Evolutionary conservation across 2,329 filamentous ascomycete species (phyloP), one percentile per base, ranked within the genome.

Genomic region (Verticillium zaregamsianum): DNA sequence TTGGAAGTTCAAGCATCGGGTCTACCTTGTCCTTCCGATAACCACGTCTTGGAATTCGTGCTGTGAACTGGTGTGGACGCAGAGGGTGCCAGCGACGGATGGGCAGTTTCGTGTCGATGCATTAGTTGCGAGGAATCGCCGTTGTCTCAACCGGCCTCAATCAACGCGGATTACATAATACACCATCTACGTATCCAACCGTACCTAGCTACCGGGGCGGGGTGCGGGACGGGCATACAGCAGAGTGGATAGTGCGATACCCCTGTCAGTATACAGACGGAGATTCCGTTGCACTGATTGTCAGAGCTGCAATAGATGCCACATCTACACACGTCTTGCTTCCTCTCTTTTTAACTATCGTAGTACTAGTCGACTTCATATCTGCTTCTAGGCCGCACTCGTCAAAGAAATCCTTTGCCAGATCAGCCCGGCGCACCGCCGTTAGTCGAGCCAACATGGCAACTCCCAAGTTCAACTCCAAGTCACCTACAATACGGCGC

Each of bases 401-500:
- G 2, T 35, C 2, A 11, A 17, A 17, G 39, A 45, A 9, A 23
- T 17, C 7, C 4, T 20, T 17, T 23, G 17, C 7, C n/a, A 20
- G 8, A 6, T 45, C 17, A 17, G 15, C 8, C 39, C 8, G 2
- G n/a, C 39, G 17, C n/a, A 17, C 5, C 45, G 20, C 20, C 12
- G 9, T n/a, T 12, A 3, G 5, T 25, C n/a, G 3, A 23, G 20
- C 9, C 45, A 49, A 4, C 45, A 82, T 80, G 77, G 72, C 78
- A 52, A 77, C 76, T 3, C 68, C 75, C 49, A 79, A 80, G 67
- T 77, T 90, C 79, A 92, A 90, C 74, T 86, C 88, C 68, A 93
- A 92, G 73, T 93, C 89, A 65, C 91, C 91, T 54, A 94, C 91
- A 32, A 91, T 95, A 73, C 89, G 90, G 76, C 90, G 91, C 73